Evolutionary conservation across 352 stramenopile species (phyloP).

Genomic region (Phytophthora kernoviae): DNA sequence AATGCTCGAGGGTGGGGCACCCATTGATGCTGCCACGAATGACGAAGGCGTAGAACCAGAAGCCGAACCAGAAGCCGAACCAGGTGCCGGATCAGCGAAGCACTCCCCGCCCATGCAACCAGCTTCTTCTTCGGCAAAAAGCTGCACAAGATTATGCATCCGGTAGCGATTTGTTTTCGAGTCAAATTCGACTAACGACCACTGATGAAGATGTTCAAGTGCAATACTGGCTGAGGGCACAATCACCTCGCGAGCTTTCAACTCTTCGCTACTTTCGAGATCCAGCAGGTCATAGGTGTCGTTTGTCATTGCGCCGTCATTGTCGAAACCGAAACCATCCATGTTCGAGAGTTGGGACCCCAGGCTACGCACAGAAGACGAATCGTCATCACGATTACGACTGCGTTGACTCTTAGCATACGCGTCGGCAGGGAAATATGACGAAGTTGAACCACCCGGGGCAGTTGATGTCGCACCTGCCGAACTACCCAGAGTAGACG

Average conservation of each 20-base stretch:
- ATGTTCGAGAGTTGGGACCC: slow-evolving; percentile 70
- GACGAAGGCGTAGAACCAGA: slow-evolving; percentile 32
- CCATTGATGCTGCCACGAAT: slow-evolving; percentile 44
- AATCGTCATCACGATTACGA: slow-evolving; percentile 53
- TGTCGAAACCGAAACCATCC: slow-evolving; percentile 76
- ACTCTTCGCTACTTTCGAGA: slow-evolving; percentile 71
- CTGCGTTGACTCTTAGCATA: slow-evolving; percentile 48
- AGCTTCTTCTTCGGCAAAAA: slow-evolving; percentile 85
- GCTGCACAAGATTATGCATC: slow-evolving; percentile 85
- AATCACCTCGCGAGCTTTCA: slow-evolving; percentile 49
- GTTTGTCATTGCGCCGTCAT: slow-evolving; percentile 80
- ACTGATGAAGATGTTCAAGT: slow-evolving; percentile 72
- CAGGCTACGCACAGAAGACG: slow-evolving; percentile 58
- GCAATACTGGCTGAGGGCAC: slow-evolving; percentile 57
- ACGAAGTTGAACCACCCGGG: slow-evolving; percentile 24
- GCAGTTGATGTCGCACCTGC: slow-evolving; percentile 6
- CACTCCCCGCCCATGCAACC: slow-evolving; percentile 54
- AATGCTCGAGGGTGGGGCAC: slow-evolving; percentile 32
- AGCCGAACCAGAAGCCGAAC: slow-evolving; percentile 13
- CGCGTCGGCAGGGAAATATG: slow-evolving; percentile 56
- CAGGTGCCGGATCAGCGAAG: slow-evolving; percentile 26
- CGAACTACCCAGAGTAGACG: slow-evolving; percentile 31
- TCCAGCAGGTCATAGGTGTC: slow-evolving; percentile 81
- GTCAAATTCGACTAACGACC: slow-evolving; percentile 84
- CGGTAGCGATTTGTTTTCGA: slow-evolving; percentile 71